Base-by-base conservation (phyloP, 192 early-diverging fungal species). In the Backusella australiensis region DNA sequence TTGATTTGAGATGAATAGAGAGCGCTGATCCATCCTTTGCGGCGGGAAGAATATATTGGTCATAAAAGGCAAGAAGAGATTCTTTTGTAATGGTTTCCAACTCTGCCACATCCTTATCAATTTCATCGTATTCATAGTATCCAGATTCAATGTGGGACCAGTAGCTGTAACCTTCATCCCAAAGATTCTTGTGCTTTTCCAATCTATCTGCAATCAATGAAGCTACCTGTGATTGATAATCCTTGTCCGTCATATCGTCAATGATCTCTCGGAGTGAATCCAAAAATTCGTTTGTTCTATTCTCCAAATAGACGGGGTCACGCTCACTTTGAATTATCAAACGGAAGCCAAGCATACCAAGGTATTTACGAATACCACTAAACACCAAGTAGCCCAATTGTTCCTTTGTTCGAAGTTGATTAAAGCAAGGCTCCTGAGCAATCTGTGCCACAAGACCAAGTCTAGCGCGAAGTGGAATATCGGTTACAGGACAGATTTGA, bases 381-480 rank as follows among this genome's bases (percentile, higher is more conserved):
- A 81, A 82, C 6, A 93, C 89, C 26, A 90, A 82, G 77, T 93
- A 93, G 2, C 94, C 94, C 11, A 94, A 81, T 74, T 93, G 90
- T 78, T 93, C 92, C 69, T 94, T 93, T 19, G 96, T 99, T 14
- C 97, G 86, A 34, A 97, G 86, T 77, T 96, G 91, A 81, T 97
- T 88, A 80, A 97, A 97, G 71, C 88, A 93, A 17, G 96, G 95
- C 77, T 99, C 96, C 71, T 90, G 81, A 4, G 89, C 82, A 32
- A 99, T 94, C 74, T 96, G 92, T 39, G 86, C 78, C 21, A 95
- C 46, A 56, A 97, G 86, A 72, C 86, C 82, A 66, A 92, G 73
- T 36, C 84, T 69, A 71, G 80, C 80, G 26, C 95, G 87, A 23
- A 86, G 75, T 17, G 69, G 59, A 32, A 75, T 78, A 80, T 95